Base-by-base conservation (phyloP, 2,329 filamentous ascomycete species). In the Reticulascus tulasneorum region DNA sequence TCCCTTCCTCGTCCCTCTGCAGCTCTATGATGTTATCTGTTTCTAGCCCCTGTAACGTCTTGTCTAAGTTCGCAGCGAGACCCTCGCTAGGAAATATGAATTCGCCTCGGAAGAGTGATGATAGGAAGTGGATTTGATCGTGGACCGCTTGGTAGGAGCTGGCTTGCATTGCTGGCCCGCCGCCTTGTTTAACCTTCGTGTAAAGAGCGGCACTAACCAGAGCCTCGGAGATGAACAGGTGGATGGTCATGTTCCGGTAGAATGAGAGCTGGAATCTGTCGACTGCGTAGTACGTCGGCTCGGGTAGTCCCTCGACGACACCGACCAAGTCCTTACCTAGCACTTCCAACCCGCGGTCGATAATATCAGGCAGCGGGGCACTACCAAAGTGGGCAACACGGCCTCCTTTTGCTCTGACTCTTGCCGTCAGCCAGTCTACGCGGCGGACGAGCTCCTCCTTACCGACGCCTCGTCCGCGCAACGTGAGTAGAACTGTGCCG, bases 201-300 rank as follows among this genome's bases (percentile, higher is more conserved):
- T 98, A 98, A 72, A 98, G 82, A 19, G 86, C 86, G 5, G 83
- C 87, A 43, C 87, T 93, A 16, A 97, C 87, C 5, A 98, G 71
- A 0, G 91, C 86, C 57, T 97, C 90, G 3, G 88, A 84, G 38
- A 98, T 93, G 60, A 98, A 98, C 6, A 98, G 75, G 56, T 98
- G 93, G 44, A 98, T 98, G 0, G 91, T 96, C 93, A 97, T 97
- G 62, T 98, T 98, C 34, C 93, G 83, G 64, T 98, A 98, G 62
- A 98, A 98, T 0, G 89, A 95, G 9, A 98, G 75, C 56, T 98
- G 93, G 67, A 98, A 98, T 35, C 89, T 78, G 59, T 98, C 93
- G 24, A 96, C 89, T 5, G 93, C 93, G 52, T 87, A 95, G 61
- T 87, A 97, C 0, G 93, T 97, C 13, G 87, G 86, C 57, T 98